Evolutionary conservation across 192 early-diverging fungal species (phyloP).

Genomic region (Globomyces pollinis-pini): DNA sequence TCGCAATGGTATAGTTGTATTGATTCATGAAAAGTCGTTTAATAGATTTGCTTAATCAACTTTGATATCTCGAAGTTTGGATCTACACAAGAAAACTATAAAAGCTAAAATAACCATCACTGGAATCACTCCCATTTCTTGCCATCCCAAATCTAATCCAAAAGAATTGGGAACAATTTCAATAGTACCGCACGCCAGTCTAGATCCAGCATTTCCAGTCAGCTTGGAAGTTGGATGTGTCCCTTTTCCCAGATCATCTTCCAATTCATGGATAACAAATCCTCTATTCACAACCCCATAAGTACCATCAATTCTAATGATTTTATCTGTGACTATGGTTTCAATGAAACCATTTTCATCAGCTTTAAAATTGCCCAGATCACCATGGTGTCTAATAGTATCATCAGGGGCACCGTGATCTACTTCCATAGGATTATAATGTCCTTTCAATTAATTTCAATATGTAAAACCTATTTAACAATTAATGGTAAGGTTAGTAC

Average conservation of each 20-base stretch:
- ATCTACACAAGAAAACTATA: too few species aligned
- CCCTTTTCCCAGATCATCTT: constrained; percentile 75
- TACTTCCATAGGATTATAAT: constrained; percentile 76
- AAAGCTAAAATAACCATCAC: too few species aligned
- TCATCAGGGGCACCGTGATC: constrained; percentile 74
- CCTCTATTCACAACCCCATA: constrained; percentile 28
- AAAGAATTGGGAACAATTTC: not conserved
- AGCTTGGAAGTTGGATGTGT: constrained; percentile 53
- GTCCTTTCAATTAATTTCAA: constrained; percentile 18
- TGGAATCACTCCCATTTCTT: too few species aligned
- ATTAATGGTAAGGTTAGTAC: too few species aligned
- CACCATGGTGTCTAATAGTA: constrained; percentile 74
- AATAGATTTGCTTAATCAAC: too few species aligned
- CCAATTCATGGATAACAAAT: constrained; percentile 66
- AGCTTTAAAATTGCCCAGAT: constrained; percentile 80
- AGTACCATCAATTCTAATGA: constrained; percentile 64
- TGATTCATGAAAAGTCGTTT: too few species aligned
- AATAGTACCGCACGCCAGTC: constrained; percentile 8
- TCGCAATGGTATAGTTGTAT: too few species aligned
- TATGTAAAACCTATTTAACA: not conserved
- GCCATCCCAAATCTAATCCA: too few species aligned
- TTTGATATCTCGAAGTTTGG: too few species aligned
- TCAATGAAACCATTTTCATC: constrained; percentile 46
- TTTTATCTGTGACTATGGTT: constrained; percentile 45
- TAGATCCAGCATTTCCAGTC: not conserved